Percentiles rank a stretch among this genome's conserved stretches.
phyloP scores from a whole-genome alignment of 2,329 filamentous ascomycete species.

The Magnaporthiopsis rhizophila region DNA sequence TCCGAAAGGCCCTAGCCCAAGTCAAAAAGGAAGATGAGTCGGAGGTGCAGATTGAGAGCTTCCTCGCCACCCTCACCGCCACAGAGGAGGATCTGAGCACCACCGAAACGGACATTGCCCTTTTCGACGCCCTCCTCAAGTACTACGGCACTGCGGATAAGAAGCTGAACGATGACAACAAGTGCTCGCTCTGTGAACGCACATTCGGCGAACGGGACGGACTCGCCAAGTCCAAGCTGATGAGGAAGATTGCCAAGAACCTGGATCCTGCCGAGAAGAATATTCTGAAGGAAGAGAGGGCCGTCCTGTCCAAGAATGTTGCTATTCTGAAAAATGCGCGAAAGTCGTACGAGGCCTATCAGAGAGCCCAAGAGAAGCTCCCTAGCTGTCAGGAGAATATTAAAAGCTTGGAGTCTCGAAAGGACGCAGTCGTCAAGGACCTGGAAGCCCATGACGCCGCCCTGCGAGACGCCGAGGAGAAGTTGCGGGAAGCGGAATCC shows the following conservation, averaged over 20 bases:
- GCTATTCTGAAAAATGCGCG: constrained; percentile 54
- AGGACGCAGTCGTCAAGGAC: constrained; percentile 48
- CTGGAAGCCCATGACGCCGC: constrained; percentile 61
- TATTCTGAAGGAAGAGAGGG: constrained; percentile 41
- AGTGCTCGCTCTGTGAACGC: constrained; percentile 70
- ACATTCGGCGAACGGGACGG: constrained; percentile 51
- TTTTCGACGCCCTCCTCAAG: constrained; percentile 59
- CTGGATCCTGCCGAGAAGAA: constrained; percentile 55
- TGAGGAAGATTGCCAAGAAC: constrained; percentile 57
- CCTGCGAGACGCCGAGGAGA: constrained; percentile 56
- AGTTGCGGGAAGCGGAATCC: constrained; percentile 50
- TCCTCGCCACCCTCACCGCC: constrained; percentile 39
- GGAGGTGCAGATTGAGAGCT: constrained; percentile 39
- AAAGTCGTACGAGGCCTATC: constrained; percentile 65
- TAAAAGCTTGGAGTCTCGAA: constrained; percentile 43
- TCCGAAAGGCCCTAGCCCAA: constrained; percentile 36
- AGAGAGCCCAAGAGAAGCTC: constrained; percentile 61
- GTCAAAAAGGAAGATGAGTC: constrained; percentile 17
- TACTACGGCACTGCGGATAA: constrained; percentile 65
- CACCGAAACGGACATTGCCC: constrained; percentile 58
- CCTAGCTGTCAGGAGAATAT: constrained; percentile 60
- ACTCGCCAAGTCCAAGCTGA: constrained; percentile 54
- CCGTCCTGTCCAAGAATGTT: constrained; percentile 34
- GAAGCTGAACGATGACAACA: constrained; percentile 57
- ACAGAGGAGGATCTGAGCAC: constrained; percentile 50